Evolutionary conservation across 2,329 filamentous ascomycete genomes (phyloP), one percentile per base, ranked within the genome.

Genomic region (Trichoderma cornu-damae): DNA sequence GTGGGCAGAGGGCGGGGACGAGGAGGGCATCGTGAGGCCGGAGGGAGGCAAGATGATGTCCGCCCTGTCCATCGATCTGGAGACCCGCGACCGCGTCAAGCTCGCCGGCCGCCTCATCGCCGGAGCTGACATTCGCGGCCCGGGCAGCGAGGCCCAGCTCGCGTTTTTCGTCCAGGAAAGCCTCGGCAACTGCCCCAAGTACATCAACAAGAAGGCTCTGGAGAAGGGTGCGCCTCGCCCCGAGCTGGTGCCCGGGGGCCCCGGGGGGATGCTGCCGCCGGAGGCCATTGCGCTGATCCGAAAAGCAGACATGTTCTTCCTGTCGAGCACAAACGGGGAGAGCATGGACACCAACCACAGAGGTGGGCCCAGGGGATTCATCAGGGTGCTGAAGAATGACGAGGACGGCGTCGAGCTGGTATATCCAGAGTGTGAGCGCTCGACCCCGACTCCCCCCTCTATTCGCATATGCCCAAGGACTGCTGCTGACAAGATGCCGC

Each of bases 331-430:
- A 1, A 78, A 87, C 64, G 78, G 81, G 12, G 69, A 74, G 12
- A 83, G 84, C 55, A 95, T 95, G 90, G 90, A 95, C 69, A 89
- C 86, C 6, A 96, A 95, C 66, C 83, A 90, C 65, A 83, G 90
- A 5, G 90, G 90, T 35, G 90, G 90, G 0, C 78, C 84, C 1
- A 76, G 78, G 0, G 90, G 90, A 0, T 93, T 96, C 66, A 74
- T 93, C 18, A 80, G 90, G 22, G 76, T 93, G 7, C 68, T 85
- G 1, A 80, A 79, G 18, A 85, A 88, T 57, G 71, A 76, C 22
- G 74, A 73, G 1, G 70, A 64, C 3, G 66, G 69, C 0, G 63
- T 76, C 1, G 76, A 82, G 2, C 70, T 95, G 12, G 77, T 87
- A 2, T 96, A 90, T 70, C 90, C 90, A 0, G 90, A 96, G 68